Percentiles rank a stretch among this genome's conserved stretches.
These are phyloP conservation scores for Cercospora sp. DNA, from an alignment of 2,329 filamentous ascomycete species.

Conservation along the genomic window DNA sequence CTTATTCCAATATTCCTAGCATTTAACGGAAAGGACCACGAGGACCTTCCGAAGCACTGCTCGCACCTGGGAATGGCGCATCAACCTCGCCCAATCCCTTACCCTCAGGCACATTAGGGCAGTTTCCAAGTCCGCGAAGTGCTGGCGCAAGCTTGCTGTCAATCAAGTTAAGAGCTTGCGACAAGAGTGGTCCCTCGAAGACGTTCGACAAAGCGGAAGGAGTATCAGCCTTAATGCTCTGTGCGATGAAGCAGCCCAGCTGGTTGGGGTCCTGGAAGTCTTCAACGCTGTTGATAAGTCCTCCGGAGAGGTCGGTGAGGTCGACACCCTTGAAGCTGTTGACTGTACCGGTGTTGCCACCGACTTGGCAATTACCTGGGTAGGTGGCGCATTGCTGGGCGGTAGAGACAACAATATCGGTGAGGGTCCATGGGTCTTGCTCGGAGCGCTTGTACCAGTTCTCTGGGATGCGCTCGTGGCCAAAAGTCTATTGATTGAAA, in stretches of 20 bases:
- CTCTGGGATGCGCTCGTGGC: slow-evolving; percentile 29
- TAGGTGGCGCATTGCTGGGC: slow-evolving; percentile 32
- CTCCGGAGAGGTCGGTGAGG: slow-evolving; percentile 29
- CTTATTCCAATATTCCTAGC: background rate
- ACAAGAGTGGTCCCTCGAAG: slow-evolving; percentile 23
- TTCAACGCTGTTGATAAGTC: slow-evolving; percentile 26
- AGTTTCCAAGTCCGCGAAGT: slow-evolving; percentile 18
- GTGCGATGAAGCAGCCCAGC: slow-evolving; percentile 31
- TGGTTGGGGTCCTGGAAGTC: slow-evolving; percentile 29
- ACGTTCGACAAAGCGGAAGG: slow-evolving; percentile 27
- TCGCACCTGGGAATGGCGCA: slow-evolving; percentile 22
- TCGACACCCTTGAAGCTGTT: slow-evolving; percentile 32
- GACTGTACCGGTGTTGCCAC: slow-evolving; percentile 32
- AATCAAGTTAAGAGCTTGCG: slow-evolving; percentile 16
- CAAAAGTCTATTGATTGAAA: slow-evolving; percentile 15
- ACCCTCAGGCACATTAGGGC: slow-evolving; percentile 26
- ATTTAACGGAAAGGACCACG: slow-evolving; percentile 14
- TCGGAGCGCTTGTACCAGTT: slow-evolving; percentile 33
- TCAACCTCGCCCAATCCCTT: slow-evolving; percentile 21
- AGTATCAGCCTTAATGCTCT: slow-evolving; percentile 29
- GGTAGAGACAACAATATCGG: slow-evolving; percentile 30
- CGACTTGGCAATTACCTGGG: slow-evolving; percentile 29
- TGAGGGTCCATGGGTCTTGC: slow-evolving; percentile 29
- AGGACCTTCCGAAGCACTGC: slow-evolving; percentile 6
- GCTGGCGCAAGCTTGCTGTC: slow-evolving; percentile 20